Evolutionary conservation across 768 basidiomycete species (phyloP).

Genomic region (Strobilomyces confusus): DNA sequence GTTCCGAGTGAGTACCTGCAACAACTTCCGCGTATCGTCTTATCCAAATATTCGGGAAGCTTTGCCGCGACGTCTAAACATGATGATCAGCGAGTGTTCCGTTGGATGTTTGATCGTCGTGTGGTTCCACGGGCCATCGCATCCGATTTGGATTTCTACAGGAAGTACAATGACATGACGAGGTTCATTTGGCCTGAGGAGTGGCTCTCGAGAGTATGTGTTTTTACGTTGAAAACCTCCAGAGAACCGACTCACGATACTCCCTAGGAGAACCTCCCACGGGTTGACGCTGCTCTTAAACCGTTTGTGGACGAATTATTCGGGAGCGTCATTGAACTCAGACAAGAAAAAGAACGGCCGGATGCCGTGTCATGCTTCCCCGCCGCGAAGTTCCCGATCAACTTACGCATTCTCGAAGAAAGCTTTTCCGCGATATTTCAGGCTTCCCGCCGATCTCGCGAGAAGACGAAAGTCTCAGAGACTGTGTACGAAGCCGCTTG

Average conservation of each 20-base stretch:
- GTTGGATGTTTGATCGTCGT: slow-evolving; percentile 11
- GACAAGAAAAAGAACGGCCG: background rate
- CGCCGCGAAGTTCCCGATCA: background rate
- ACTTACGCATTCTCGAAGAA: slow-evolving; percentile 1
- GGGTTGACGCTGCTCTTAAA: slow-evolving; percentile 9
- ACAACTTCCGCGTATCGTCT: background rate
- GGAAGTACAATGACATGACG: slow-evolving; percentile 4
- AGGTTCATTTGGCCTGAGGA: slow-evolving; percentile 8
- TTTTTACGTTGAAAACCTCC: background rate
- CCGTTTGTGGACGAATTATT: slow-evolving; percentile 4
- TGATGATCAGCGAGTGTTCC: background rate
- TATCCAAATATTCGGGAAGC: background rate
- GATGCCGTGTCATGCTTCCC: background rate
- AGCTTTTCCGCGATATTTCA: slow-evolving; percentile 12
- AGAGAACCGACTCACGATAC: no score
- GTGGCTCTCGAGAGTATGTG: slow-evolving; percentile 4
- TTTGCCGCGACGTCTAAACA: slow-evolving; percentile 5
- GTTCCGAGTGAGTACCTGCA: background rate
- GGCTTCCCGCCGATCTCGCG: slow-evolving; percentile 7
- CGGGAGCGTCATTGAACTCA: background rate
- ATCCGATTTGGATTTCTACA: background rate
- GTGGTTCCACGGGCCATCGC: slow-evolving; percentile 4
- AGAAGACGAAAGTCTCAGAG: background rate
- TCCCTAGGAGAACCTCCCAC: slow-evolving; percentile 4
- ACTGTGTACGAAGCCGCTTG: background rate